A percentile compares a stretch with the other conserved stretches of the same genome.
Conservation (phyloP, 2,329 filamentous ascomycete genomes). For the Trematosphaeria pertusa region DNA sequence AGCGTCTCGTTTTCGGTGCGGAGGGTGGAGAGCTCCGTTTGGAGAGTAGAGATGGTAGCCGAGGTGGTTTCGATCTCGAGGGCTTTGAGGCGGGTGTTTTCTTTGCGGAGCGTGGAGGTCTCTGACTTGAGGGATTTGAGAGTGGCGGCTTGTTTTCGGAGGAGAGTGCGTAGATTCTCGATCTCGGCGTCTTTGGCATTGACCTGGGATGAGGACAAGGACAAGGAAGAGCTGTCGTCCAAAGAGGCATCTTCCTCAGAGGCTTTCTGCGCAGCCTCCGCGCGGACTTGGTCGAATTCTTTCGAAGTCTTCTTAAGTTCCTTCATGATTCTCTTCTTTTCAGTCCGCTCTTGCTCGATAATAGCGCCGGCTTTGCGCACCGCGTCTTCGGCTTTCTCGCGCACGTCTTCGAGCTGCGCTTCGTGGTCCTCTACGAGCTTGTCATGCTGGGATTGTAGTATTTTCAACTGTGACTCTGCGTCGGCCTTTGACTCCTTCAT, state of each 20-base stretch:
- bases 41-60: slow-evolving; percentile 9
- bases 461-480: slow-evolving; percentile 30
- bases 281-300: slow-evolving; percentile 30
- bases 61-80: slow-evolving; percentile 2
- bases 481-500: slow-evolving; percentile 37
- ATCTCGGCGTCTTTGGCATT: slow-evolving; percentile 36
- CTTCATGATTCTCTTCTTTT: slow-evolving; percentile 36
- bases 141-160: slow-evolving; percentile 33
- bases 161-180: slow-evolving; percentile 30
- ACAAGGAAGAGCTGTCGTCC: slow-evolving; percentile 18
- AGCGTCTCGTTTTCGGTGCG: slow-evolving; percentile 28
- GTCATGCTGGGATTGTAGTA: slow-evolving; percentile 35
- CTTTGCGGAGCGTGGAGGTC: slow-evolving; percentile 23
- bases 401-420: slow-evolving; percentile 34
- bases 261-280: slow-evolving; percentile 15
- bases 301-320: slow-evolving; percentile 32
- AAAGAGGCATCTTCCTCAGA: slow-evolving; percentile 21
- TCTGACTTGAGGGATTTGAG: slow-evolving; percentile 34
- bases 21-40: slow-evolving; percentile 18
- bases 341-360: slow-evolving; percentile 41
- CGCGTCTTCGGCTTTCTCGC: slow-evolving; percentile 44
- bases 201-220: slow-evolving; percentile 12
- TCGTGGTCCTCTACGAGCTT: slow-evolving; percentile 36
- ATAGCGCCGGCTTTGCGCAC: slow-evolving; percentile 41
- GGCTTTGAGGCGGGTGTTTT: slow-evolving; percentile 18